Evolutionary conservation across 1,284 basidiomycete genomes (phyloP).

Genomic region (Leccinum variabile): DNA sequence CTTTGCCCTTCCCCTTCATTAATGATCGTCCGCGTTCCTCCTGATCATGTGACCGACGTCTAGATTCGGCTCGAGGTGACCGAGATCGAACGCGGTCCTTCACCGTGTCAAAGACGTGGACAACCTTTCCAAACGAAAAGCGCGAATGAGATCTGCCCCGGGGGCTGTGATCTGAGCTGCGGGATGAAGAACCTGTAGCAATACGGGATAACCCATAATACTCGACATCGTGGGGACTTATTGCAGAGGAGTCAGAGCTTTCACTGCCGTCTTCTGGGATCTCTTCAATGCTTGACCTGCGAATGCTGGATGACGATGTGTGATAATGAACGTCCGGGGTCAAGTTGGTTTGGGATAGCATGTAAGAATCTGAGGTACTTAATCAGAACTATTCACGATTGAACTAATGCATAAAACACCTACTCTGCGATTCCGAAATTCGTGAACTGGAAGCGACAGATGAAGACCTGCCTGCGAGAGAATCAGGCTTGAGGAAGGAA

Average conservation of each 20-base stretch:
- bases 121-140: slow-evolving; percentile 40
- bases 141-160: slow-evolving; percentile 39
- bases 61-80: slow-evolving; percentile 33
- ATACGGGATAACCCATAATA: slow-evolving; percentile 23
- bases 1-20: slow-evolving; percentile 24
- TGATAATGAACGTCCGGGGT: slow-evolving; percentile 5
- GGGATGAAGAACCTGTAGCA: slow-evolving; percentile 16
- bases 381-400: slow-evolving; percentile 1
- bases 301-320: slow-evolving; percentile 30
- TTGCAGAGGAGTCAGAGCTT: background rate
- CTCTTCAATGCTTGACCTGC: slow-evolving; percentile 42
- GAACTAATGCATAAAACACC: background rate
- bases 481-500: slow-evolving; percentile 3
- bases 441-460: slow-evolving; percentile 17
- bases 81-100: slow-evolving; percentile 44
- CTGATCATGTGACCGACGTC: slow-evolving; percentile 13
- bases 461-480: slow-evolving; percentile 6
- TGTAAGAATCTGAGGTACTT: slow-evolving; percentile 14
- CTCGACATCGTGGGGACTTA: slow-evolving; percentile 7
- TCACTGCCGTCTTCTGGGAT: slow-evolving; percentile 32
- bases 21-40: slow-evolving; percentile 27
- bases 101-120: slow-evolving; percentile 40
- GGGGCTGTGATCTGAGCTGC: slow-evolving; percentile 13
- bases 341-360: background rate
- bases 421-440: slow-evolving; percentile 14